A percentile compares a stretch with the other conserved stretches of the same genome.
Evolutionary conservation across 139 green algal genomes (phyloP).

Genomic region (Gonium pectorale): DNA sequence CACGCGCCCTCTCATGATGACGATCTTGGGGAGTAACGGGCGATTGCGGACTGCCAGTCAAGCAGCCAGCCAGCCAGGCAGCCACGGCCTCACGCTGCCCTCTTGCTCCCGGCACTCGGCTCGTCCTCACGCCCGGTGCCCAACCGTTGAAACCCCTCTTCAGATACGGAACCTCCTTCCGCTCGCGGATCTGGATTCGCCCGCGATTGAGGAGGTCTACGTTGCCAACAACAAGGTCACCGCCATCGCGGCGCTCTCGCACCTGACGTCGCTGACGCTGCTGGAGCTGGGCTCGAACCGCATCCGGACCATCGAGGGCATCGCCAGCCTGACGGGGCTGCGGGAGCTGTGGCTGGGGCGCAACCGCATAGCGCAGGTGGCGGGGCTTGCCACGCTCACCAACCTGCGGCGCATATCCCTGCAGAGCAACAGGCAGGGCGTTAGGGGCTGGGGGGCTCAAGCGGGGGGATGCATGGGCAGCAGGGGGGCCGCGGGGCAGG

Average conservation of each 20-base stretch:
- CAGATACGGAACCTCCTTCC: slow-evolving; percentile 79
- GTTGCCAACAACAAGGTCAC: slow-evolving; percentile 86
- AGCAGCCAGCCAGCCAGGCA: too few species aligned
- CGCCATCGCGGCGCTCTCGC: slow-evolving; percentile 39
- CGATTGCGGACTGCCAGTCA: too few species aligned
- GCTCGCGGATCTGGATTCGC: slow-evolving; percentile 57
- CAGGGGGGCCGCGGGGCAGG: background rate
- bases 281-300: slow-evolving; percentile 96
- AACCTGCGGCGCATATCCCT: slow-evolving; percentile 55
- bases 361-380: slow-evolving; percentile 83
- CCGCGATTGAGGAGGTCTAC: slow-evolving; percentile 83
- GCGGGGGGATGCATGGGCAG: background rate
- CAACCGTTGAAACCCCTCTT: too few species aligned
- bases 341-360: slow-evolving; percentile 93
- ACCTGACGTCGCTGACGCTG: slow-evolving; percentile 73
- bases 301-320: slow-evolving; percentile 56
- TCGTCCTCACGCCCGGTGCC: too few species aligned
- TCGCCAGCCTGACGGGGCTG: slow-evolving; percentile 53
- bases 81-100: too few species aligned
- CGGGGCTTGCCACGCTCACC: slow-evolving; percentile 16
- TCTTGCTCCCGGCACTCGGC: too few species aligned
- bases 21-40: too few species aligned
- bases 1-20: too few species aligned
- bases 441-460: background rate
- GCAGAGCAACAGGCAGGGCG: slow-evolving; percentile 70